Base-by-base conservation (phyloP, 257 asterid species). In the Solanum tarijense region DNA sequence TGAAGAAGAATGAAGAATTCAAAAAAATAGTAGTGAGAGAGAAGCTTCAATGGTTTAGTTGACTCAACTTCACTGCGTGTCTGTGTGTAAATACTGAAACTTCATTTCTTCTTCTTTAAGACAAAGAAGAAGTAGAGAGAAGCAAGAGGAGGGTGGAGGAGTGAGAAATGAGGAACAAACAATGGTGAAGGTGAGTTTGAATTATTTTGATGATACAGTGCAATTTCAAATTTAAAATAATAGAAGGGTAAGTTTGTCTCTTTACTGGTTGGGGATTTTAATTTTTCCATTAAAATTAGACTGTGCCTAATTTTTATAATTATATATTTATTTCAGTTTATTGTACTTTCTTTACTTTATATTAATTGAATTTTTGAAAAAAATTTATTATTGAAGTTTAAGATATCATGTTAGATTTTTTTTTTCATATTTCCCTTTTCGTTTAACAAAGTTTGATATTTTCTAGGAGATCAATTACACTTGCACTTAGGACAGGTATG, bases 91-190 rank as follows among this genome's bases (percentile, higher is more conserved):
- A 52, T 16, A 2, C n/a, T 52, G 62, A 58, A 85, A 91, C 89
- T 90, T 66, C 86, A 84, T 91, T 91, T 86, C 96, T 88, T 92
- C 94, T 92, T 88, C 93, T 93, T 88, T 87, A 93, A 92, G 97
- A 90, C 92, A 94, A 90, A 91, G 89, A 89, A 43, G 93, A 91
- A 91, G 66, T 58, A 58, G 12, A 58, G 66, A 58, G 65, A 55
- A 55, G n/a, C 65, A 18, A 55, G 4, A 89, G 88, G 87, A 81
- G 90, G 79, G 87, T 55, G 72, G 88, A 66, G 87, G 31, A 55
- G 89, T 25, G 93, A 86, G 41, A 38, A 86, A 90, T 38, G 92
- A 91, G 81, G 91, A 85, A 86, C 87, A 38, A 86, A 89, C 73
- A 88, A 88, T 76, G 83, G 68, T 12, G 36, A 32, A 78, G 86